Evolutionary conservation across 129 eudicot species (phyloP).

Genomic region (Calendula officinalis): DNA sequence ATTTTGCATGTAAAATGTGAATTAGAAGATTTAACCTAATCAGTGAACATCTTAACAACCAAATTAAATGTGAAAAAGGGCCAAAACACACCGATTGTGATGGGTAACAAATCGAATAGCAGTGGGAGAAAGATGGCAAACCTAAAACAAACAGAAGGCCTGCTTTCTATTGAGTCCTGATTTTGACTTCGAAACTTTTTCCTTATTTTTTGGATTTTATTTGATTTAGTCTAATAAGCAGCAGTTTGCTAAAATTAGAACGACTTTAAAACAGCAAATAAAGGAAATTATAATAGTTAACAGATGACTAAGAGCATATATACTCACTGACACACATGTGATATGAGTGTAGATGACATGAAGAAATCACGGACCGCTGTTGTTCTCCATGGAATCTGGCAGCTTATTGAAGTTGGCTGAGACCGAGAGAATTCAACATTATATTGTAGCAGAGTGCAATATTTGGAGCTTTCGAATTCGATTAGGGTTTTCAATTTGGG

Average conservation of each 20-base stretch:
- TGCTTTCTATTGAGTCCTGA: too few relatives aligned
- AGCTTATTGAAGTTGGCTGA: too few relatives aligned
- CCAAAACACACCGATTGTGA: neutral
- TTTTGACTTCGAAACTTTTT: too few relatives aligned
- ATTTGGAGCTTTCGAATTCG: neutral
- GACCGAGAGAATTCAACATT: too few relatives aligned
- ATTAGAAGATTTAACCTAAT: neutral
- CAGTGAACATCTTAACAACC: slow-evolving; percentile 8
- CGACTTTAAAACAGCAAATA: neutral
- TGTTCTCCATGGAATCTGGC: neutral
- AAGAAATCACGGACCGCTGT: neutral
- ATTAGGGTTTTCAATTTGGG: slow-evolving; percentile 1
- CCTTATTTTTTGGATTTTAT: too few relatives aligned
- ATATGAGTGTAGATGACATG: too few relatives aligned
- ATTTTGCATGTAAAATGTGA: slow-evolving; percentile 2
- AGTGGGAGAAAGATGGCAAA: too few relatives aligned
- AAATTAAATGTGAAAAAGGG: neutral
- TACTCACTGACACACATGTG: too few relatives aligned
- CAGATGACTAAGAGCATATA: too few relatives aligned
- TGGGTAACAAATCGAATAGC: neutral
- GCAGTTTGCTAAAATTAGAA: neutral
- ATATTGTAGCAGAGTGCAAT: too few relatives aligned
- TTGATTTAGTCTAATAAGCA: too few relatives aligned
- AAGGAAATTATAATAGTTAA: neutral
- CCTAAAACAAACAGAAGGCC: too few relatives aligned